Evolutionary conservation across 257 asterid genomes (phyloP).

Genomic region (Nemophila menziesii): DNA sequence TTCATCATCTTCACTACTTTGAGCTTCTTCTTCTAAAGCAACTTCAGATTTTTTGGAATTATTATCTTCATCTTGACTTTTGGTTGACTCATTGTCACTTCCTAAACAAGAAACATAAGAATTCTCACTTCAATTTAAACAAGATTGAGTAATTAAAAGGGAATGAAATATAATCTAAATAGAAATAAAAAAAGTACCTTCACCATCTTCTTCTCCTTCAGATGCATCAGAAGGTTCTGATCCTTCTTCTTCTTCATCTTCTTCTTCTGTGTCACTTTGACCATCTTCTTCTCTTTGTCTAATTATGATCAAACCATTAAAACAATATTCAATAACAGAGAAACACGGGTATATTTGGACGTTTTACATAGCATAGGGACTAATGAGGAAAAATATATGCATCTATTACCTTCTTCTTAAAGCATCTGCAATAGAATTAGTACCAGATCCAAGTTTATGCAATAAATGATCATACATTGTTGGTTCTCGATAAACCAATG

Average conservation of each 20-base stretch:
- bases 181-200: neutral
- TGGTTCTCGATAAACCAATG: conserved; percentile 21
- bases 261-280: conserved; percentile 47
- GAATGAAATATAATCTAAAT: too few species aligned
- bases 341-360: too few species aligned
- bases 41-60: conserved; percentile 14
- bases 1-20: conserved; percentile 36
- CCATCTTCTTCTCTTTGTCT: conserved; percentile 71
- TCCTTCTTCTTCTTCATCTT: conserved; percentile 16
- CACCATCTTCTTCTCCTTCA: conserved; percentile 28
- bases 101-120: conserved; percentile 16
- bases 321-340: neutral
- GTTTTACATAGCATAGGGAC: neutral
- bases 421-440: conserved; percentile 35
- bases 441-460: conserved; percentile 40
- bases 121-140: neutral
- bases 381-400: neutral
- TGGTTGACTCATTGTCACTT: conserved; percentile 26
- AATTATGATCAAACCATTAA: conserved; percentile 7
- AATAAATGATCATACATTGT: conserved; percentile 48
- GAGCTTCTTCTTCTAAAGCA: conserved; percentile 23
- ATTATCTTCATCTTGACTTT: conserved; percentile 14
- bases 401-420: conserved; percentile 29
- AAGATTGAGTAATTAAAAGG: neutral
- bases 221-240: conserved; percentile 24